A percentile compares a stretch with the other conserved stretches of the same genome.
Conservation (phyloP, 2,329 filamentous ascomycete genomes). For the Beauveria sp. region DNA sequence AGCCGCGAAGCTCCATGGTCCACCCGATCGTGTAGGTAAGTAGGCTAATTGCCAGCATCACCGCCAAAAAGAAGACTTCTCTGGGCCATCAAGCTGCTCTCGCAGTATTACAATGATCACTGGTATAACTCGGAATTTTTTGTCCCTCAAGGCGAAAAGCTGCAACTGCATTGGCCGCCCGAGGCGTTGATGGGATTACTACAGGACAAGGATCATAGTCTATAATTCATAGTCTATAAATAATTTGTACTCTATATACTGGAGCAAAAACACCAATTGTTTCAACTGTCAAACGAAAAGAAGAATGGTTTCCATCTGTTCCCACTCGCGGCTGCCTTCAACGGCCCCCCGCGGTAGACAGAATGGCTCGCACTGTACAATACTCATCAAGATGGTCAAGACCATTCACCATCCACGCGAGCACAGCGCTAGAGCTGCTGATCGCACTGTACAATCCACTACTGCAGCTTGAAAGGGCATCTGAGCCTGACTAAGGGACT, state of each 20-base stretch:
- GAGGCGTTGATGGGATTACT: background rate
- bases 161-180: background rate
- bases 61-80: background rate
- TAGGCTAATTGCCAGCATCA: background rate
- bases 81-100: too few species aligned
- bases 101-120: too few species aligned
- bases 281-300: background rate
- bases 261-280: background rate
- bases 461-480: background rate
- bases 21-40: background rate
- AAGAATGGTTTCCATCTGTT: background rate
- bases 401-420: background rate
- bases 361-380: background rate
- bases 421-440: background rate
- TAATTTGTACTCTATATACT: background rate
- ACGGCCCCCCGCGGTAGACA: background rate
- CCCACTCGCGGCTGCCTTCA: background rate
- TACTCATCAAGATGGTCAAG: background rate
- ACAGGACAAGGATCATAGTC: background rate
- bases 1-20: background rate
- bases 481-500: background rate
- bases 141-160: background rate
- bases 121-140: background rate
- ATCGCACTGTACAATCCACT: conserved; percentile 9
- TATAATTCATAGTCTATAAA: background rate